Base-by-base conservation (phyloP, 1,284 basidiomycete species). In the Trichosporon sp. region DNA sequence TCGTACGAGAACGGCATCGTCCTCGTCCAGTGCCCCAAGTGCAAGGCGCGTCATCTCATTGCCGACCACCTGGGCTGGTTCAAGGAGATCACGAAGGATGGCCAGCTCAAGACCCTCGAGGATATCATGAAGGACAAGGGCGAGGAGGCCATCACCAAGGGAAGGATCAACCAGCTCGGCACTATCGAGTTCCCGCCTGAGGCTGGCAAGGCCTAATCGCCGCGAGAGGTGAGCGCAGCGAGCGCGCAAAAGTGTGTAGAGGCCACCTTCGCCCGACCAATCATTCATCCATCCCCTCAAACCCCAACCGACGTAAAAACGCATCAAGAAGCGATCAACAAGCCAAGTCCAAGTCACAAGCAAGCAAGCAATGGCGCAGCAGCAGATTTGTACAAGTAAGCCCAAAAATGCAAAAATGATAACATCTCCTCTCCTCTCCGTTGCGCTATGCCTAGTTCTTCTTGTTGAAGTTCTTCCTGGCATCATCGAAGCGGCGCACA, bases 1-100 rank as follows among this genome's bases (percentile, higher is more conserved):
- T 89, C 92, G 35, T 99, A 98, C 83, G 88, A 91, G 78, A 89
- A 88, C 65, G 96, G 96, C 0, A 91, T 98, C 69, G 96, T 98
- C 1, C 86, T 99, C 38, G 89, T 98, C 0, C 89, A 96, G 80
- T 98, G 96, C 84, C 94, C 96, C 0, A 89, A 89, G 16, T 98
- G 96, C 84, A 90, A 92, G 78, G 94, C 93, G 79, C 85, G 92
- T 63, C 92, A 94, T 84, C 85, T 94, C 19, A 94, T 95, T 78
- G 94, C 95, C 7, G 94, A 97, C 80, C 90, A 97, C 78, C 84
- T 97, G 14, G 93, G 92, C 1, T 97, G 95, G 95, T 97, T 97
- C 86, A 81, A 83, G 67, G 81, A 81, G 68, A 63, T 78, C 16
- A 93, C 91, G 0, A 86, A 90, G 71, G 89, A 90, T 2, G 92